Conservation (phyloP, 345 rosid genomes). For the Rhodomyrtus tomentosa region DNA sequence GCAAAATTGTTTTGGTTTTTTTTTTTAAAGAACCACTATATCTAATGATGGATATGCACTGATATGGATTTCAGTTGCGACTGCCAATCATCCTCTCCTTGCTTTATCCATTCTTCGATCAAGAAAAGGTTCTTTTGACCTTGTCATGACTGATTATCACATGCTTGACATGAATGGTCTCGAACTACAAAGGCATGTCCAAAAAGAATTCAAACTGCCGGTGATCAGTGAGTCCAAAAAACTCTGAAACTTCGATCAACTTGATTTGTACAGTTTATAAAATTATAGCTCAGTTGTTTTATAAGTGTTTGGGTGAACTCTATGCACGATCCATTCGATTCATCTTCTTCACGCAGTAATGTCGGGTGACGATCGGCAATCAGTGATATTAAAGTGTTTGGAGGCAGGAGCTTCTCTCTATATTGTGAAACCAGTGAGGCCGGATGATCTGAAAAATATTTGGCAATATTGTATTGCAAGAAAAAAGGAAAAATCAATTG, state of each 20-base stretch:
- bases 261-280: not conserved
- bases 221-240: slow-evolving; percentile 35
- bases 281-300: not conserved
- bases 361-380: slow-evolving; percentile 43
- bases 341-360: slow-evolving; percentile 27
- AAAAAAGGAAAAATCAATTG: not conserved
- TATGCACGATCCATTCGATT: not conserved
- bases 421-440: slow-evolving; percentile 48
- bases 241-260: not conserved
- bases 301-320: not conserved
- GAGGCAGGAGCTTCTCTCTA: slow-evolving; percentile 45
- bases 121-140: slow-evolving; percentile 22
- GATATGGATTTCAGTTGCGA: slow-evolving; percentile 14
- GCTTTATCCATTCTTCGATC: slow-evolving; percentile 39
- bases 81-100: slow-evolving; percentile 18
- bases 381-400: slow-evolving; percentile 22
- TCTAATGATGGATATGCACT: not conserved
- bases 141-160: slow-evolving; percentile 53
- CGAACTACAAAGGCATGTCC: slow-evolving; percentile 27
- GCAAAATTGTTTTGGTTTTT: not conserved
- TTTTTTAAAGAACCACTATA: not conserved
- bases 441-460: slow-evolving; percentile 22
- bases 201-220: slow-evolving; percentile 21
- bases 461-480: not conserved
- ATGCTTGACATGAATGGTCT: slow-evolving; percentile 65